Evolutionary conservation across 2,329 filamentous ascomycete species (phyloP), one percentile per base, ranked within the genome.

Genomic region (Fusarium transvaalense): DNA sequence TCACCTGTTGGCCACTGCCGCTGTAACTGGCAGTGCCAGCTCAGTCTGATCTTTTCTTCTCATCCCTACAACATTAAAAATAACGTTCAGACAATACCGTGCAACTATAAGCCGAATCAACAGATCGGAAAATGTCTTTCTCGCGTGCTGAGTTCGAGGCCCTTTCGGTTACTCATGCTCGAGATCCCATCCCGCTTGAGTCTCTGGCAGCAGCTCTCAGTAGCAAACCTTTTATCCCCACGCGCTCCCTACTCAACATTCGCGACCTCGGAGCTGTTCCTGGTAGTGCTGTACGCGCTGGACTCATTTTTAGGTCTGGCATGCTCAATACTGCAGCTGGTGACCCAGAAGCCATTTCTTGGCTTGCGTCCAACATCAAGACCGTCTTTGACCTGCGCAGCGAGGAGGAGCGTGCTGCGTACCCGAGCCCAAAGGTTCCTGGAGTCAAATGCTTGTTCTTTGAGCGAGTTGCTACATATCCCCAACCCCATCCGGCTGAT

Each of bases 301-400:
- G 80, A 27, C 80, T 79, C 54, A 77, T 79, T 66, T 86, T 81
- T 76, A 84, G 84, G 64, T 82, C 81, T 61, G 85, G 83, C 39
- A 79, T 80, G 17, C 78, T 86, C 14, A 73, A 74, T 47, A 67
- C 76, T 3, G 78, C 71, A 8, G 59, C 60, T 31, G 21, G 59
- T 19, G 76, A 78, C 57, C 73, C 75, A 12, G 71, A 75, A n/a
- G 72, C 78, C 8, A 38, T 75, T 12, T 78, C 78, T 8, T 79
- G 78, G 71, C 69, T 86, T 5, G 71, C 74, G 9, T 70, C 69
- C 19, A 75, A 78, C 46, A 75, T 86, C 45, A 78, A 76, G 60
- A 80, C 79, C 57, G 70, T 88, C 51, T 87, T 86, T 71, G 86
- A 88, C 74, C 76, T 88, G 57, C 81, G 86, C 41, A 82, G 81